Evolutionary conservation across 768 basidiomycete genomes (phyloP), one percentile per base, ranked within the genome.

Genomic region (Hydnum rufescens): DNA sequence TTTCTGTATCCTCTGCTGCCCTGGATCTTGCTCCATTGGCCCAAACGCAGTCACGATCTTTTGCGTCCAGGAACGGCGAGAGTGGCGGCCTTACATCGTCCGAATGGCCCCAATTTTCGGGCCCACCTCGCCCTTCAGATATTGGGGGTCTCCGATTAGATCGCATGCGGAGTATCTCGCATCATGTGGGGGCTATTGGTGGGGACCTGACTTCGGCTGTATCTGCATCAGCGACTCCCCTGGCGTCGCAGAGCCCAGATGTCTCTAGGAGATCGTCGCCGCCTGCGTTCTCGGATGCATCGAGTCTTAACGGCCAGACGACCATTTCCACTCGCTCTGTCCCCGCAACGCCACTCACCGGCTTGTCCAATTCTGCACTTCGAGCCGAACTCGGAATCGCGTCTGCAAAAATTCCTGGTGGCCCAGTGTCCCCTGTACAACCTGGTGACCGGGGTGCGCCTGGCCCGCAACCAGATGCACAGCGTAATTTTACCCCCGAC

Each of bases 41-140:
- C 3, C 87, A 86, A 63, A 81, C 81, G 4, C 80, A 58, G 61
- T 36, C 62, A 51, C 50, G 55, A 53, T 34, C 49, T 74, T 50
- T 8, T 16, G 34, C 18, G 25, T 26, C 29, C 44, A n/a, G n/a
- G 42, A 19, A 29, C 32, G 18, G 23, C 42, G 52, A 39, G 30
- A 25, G 56, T 13, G 39, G 32, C 43, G 50, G 48, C 39, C 56
- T 58, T 13, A 52, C 62, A 46, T 61, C 61, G 63, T 72, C 88
- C 1, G 90, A 95, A 63, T 96, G 92, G 92, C 86, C 90, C 30
- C 87, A 89, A 64, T 95, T 89, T 66, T 70, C 76, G 44, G 74
- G 74, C 26, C 71, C 72, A 46, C 62, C 71, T 42, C 77, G 81
- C 59, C 51, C 53, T 54, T 5, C 32, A 22, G 49, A 50, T 5